Percentiles rank a stretch among this genome's conserved stretches.
Evolutionary conservation across 1,139 yeast genomes (phyloP).

Genomic region (Lodderomyces jiufengensis): DNA sequence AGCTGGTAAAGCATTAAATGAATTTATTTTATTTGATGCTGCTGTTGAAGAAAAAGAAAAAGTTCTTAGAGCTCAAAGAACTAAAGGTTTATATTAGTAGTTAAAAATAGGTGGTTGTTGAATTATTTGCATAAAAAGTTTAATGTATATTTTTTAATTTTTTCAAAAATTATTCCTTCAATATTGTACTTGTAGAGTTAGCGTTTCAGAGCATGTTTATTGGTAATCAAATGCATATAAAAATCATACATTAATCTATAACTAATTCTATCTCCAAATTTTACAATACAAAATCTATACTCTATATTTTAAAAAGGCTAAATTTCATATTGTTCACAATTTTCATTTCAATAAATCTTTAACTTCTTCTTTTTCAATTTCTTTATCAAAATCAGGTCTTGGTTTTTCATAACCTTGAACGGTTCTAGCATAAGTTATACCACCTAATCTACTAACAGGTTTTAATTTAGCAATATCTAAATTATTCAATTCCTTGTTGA

Average conservation of each 20-base stretch:
- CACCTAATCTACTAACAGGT: constrained; percentile 58
- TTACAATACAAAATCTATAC: no score
- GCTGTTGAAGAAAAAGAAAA: constrained; percentile 73
- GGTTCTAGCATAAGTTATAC: constrained; percentile 46
- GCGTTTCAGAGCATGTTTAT: no score
- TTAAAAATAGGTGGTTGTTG: no score
- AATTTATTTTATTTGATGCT: constrained; percentile 82
- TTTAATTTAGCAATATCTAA: constrained; percentile 48
- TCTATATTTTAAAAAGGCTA: no score
- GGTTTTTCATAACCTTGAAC: constrained; percentile 40
- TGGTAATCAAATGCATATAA: no score
- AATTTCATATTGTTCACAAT: no score
- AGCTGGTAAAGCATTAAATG: constrained; percentile 91
- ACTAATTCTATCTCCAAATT: no score
- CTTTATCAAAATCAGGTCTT: constrained; percentile 36
- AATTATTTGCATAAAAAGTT: no score
- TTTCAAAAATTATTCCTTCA: no score
- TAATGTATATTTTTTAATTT: no score
- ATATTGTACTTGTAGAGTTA: no score
- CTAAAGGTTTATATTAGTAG: constrained; percentile 48
- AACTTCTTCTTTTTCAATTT: constrained; percentile 7
- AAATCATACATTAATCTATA: no score
- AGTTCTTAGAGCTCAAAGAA: constrained; percentile 58
- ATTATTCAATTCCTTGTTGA: constrained; percentile 35
- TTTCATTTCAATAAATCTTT: constrained; percentile 4